phyloP scores from a whole-genome alignment of 257 asterid genomes.

The Rauvolfia tetraphylla region DNA sequence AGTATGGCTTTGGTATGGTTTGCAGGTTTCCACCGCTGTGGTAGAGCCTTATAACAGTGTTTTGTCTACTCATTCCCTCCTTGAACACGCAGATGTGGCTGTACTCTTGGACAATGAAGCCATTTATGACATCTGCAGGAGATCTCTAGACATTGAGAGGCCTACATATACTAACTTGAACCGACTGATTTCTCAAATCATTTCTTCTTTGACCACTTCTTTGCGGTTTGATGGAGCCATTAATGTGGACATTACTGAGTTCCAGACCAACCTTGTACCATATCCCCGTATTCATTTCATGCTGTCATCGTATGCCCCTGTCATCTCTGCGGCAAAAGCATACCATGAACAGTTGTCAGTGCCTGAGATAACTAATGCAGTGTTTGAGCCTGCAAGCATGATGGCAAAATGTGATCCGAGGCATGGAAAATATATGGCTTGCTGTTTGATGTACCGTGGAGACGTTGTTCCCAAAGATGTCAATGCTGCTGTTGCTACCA shows the following conservation, averaged over 20 bases:
- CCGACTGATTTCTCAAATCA: conserved; percentile 78
- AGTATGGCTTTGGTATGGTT: conserved; percentile 9
- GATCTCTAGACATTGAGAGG: conserved; percentile 85
- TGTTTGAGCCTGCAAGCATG: conserved; percentile 91
- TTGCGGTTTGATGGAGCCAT: conserved; percentile 89
- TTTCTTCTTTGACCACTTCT: conserved; percentile 85
- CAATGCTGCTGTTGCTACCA: conserved; percentile 87
- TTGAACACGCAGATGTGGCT: conserved; percentile 82
- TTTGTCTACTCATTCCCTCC: conserved; percentile 86
- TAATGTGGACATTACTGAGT: conserved; percentile 80
- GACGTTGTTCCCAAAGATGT: conserved; percentile 95
- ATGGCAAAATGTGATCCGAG: conserved; percentile 97
- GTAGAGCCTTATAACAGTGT: conserved; percentile 98
- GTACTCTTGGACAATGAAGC: conserved; percentile 91
- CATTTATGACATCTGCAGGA: conserved; percentile 82
- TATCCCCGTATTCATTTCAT: conserved; percentile 94
- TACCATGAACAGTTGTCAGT: conserved; percentile 84
- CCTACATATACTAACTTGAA: conserved; percentile 85
- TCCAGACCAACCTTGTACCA: conserved; percentile 92
- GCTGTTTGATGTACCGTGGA: conserved; percentile 95
- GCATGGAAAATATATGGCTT: conserved; percentile 95
- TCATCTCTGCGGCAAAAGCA: conserved; percentile 84
- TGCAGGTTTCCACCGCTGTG: conserved; percentile 91
- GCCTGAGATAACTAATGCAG: conserved; percentile 87
- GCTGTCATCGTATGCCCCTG: conserved; percentile 97